Evolutionary conservation across 1,139 yeast genomes (phyloP).

Genomic region (Sugiyamaella grinbergsii): DNA sequence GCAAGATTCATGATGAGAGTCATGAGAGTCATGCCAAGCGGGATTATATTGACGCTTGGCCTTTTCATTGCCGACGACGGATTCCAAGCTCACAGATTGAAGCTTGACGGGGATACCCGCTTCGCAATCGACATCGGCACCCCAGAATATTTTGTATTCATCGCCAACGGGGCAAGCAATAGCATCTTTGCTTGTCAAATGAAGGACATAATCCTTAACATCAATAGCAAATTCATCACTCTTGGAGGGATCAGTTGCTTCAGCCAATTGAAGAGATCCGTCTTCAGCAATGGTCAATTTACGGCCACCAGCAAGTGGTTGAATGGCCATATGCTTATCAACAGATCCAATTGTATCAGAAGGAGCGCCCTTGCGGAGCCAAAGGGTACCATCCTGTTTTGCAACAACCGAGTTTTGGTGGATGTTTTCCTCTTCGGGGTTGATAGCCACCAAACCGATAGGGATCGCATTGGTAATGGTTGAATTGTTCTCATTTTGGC

Average conservation of each 20-base stretch:
- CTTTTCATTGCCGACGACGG: background rate
- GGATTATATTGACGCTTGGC: background rate
- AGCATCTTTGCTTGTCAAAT: slow-evolving; percentile 18
- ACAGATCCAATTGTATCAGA: slow-evolving; percentile 20
- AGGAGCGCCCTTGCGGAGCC: slow-evolving; percentile 17
- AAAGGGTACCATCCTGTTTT: slow-evolving; percentile 21
- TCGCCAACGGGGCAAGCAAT: slow-evolving; percentile 21
- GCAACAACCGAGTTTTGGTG: slow-evolving; percentile 19
- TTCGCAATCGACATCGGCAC: slow-evolving; percentile 12
- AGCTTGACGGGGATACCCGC: slow-evolving; percentile 18
- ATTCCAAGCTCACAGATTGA: slow-evolving; percentile 14
- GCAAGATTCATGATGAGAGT: slow-evolving; percentile 4
- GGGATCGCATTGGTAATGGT: slow-evolving; percentile 3
- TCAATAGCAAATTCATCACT: slow-evolving; percentile 19
- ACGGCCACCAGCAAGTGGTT: slow-evolving; percentile 22
- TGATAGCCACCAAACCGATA: slow-evolving; percentile 18
- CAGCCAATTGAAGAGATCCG: slow-evolving; percentile 22
- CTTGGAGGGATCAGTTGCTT: slow-evolving; percentile 5
- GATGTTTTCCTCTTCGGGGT: slow-evolving; percentile 11
- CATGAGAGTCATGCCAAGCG: slow-evolving; percentile 4
- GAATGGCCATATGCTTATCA: slow-evolving; percentile 16
- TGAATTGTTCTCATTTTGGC: background rate
- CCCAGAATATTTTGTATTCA: slow-evolving; percentile 23
- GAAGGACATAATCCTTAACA: slow-evolving; percentile 22
- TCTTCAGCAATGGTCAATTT: slow-evolving; percentile 17